Evolutionary conservation across 2,329 filamentous ascomycete species (phyloP).

Genomic region (Colletotrichum theobromicola): DNA sequence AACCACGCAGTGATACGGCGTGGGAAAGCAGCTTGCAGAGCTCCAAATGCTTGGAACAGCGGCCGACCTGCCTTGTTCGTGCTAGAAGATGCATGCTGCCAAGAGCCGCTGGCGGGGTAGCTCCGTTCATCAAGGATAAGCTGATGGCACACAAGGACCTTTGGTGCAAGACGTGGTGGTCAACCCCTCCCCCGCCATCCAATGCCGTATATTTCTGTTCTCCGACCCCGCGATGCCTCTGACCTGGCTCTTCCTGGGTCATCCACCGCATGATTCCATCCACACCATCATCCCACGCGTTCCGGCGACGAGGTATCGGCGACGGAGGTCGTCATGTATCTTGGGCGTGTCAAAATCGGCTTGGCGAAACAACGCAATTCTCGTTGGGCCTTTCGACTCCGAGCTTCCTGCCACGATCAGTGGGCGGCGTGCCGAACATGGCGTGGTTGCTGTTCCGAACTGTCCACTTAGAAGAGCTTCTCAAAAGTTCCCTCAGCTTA

Average conservation of each 20-base stretch:
- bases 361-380: background rate
- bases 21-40: background rate
- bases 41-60: background rate
- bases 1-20: background rate
- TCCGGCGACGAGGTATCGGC: background rate
- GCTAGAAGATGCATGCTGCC: slow-evolving; percentile 1
- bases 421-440: background rate
- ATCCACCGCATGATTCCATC: background rate
- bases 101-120: slow-evolving; percentile 1
- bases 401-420: background rate
- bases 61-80: slow-evolving; percentile 13
- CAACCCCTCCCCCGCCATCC: background rate
- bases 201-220: background rate
- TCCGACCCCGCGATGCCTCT: background rate
- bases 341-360: background rate
- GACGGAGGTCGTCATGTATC: background rate
- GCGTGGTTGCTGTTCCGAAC: background rate
- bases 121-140: background rate
- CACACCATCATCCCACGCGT: background rate
- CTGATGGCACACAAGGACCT: background rate
- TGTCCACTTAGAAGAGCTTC: background rate
- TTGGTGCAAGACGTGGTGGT: background rate
- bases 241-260: background rate
- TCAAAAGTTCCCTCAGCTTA: background rate
- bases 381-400: background rate